These are phyloP conservation scores for Chlorella sp. DNA, from an alignment of 139 green algal species.

Conservation along the genomic window DNA sequence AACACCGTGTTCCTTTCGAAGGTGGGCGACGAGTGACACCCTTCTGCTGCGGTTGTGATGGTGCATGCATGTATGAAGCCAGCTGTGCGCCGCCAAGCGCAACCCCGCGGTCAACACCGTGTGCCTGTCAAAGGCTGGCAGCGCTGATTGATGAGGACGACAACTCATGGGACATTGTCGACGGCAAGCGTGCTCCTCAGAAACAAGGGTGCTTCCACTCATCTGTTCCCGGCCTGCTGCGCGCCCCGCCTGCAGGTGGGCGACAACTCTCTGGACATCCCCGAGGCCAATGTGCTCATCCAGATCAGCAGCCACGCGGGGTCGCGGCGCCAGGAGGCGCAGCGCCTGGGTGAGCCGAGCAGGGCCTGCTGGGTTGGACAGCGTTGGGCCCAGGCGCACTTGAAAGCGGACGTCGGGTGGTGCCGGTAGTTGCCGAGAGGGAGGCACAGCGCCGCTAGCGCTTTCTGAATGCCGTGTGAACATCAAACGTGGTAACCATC, in stretches of 20 bases:
- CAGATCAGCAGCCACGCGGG: conserved; percentile 97
- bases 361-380: too few species aligned
- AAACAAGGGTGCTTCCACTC: not conserved
- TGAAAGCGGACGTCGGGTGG: too few species aligned
- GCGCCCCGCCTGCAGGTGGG: conserved; percentile 73
- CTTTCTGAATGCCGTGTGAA: too few species aligned
- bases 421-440: too few species aligned
- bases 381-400: too few species aligned
- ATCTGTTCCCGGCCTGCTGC: not conserved
- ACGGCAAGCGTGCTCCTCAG: not conserved
- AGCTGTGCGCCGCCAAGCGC: conserved; percentile 96
- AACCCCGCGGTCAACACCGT: conserved; percentile 94
- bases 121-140: conserved; percentile 70
- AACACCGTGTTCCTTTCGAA: conserved; percentile 99
- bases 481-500: too few species aligned
- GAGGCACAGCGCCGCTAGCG: too few species aligned
- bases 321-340: conserved; percentile 89
- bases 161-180: too few species aligned
- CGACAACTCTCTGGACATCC: conserved; percentile 99
- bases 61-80: too few species aligned
- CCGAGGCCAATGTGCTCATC: conserved; percentile 99
- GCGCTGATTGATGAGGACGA: too few species aligned
- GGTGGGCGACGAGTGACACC: conserved; percentile 62
- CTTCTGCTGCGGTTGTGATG: too few species aligned
- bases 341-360: conserved; percentile 89